Conservation (phyloP, 2,329 filamentous ascomycete genomes). For the Nothomitra cinnamomea region DNA sequence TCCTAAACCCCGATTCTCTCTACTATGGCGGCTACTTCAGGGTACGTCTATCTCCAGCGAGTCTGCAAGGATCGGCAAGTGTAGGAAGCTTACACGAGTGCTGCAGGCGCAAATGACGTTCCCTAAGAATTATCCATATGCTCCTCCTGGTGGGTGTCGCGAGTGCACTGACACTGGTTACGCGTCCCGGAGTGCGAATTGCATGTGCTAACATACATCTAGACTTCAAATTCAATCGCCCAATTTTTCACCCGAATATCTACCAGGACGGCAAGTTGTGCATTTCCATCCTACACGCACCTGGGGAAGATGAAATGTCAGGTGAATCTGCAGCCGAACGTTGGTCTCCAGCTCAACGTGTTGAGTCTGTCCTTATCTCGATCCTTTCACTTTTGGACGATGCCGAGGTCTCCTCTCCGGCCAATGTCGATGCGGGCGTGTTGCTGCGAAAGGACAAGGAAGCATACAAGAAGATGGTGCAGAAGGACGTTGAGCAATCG, state of each 20-base stretch:
- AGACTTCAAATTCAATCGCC: conserved; percentile 67
- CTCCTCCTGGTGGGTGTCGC: conserved; percentile 44
- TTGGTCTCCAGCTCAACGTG: conserved; percentile 86
- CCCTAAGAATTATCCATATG: conserved; percentile 73
- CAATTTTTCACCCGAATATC: conserved; percentile 85
- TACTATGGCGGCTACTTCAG: conserved; percentile 91
- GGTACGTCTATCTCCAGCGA: conserved; percentile 9
- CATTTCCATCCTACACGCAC: conserved; percentile 88
- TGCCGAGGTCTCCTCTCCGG: conserved; percentile 81
- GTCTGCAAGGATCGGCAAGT: neutral
- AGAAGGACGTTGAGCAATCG: conserved; percentile 52
- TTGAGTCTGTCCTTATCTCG: conserved; percentile 86
- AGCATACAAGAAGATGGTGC: conserved; percentile 53
- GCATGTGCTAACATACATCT: neutral
- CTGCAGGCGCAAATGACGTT: conserved; percentile 65
- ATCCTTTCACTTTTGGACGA: conserved; percentile 85
- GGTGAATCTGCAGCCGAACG: conserved; percentile 80
- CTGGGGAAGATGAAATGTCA: conserved; percentile 83
- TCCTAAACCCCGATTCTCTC: conserved; percentile 78
- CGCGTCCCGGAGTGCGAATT: neutral
- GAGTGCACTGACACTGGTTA: neutral
- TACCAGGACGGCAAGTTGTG: conserved; percentile 82
- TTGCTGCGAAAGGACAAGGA: conserved; percentile 59
- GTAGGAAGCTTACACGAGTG: neutral
- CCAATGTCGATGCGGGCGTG: conserved; percentile 85